These are phyloP conservation scores for Tulasnella sp. DNA, from an alignment of 768 basidiomycete genomes.

Conservation along the genomic window DNA sequence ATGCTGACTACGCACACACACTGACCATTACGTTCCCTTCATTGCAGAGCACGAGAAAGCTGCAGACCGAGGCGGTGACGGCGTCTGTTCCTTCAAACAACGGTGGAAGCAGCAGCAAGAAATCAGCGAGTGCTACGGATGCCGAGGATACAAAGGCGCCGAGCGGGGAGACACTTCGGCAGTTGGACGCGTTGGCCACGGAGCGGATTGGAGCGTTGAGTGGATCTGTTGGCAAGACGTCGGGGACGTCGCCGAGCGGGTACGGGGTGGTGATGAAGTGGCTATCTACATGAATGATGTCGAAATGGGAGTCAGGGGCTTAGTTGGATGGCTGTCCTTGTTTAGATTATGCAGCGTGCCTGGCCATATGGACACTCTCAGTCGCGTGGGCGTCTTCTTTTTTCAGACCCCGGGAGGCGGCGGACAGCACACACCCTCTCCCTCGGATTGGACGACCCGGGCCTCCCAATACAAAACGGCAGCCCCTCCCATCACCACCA, in stretches of 20 bases:
- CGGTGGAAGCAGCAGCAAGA: background rate
- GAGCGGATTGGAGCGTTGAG: constrained; percentile 58
- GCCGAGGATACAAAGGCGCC: constrained; percentile 58
- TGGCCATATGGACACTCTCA: background rate
- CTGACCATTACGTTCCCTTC: background rate
- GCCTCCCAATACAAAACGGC: constrained; percentile 4
- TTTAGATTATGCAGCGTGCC: background rate
- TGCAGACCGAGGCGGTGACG: constrained; percentile 41
- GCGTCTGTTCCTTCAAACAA: constrained; percentile 18
- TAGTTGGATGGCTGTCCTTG: background rate
- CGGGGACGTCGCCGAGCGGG: background rate
- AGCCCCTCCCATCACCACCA: background rate
- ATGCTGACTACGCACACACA: background rate
- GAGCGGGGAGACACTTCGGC: constrained; percentile 51
- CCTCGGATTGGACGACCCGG: background rate
- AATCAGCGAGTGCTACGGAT: background rate
- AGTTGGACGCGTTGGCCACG: constrained; percentile 72
- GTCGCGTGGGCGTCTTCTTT: constrained; percentile 9
- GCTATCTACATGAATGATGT: background rate
- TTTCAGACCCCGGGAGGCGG: background rate
- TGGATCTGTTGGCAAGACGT: background rate
- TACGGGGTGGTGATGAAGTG: constrained; percentile 16
- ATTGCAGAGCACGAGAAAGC: constrained; percentile 49
- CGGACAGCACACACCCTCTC: background rate
- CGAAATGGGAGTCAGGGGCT: background rate